Base-by-base conservation (phyloP, 306 rosid species). In the Cicer pinnatifidum region DNA sequence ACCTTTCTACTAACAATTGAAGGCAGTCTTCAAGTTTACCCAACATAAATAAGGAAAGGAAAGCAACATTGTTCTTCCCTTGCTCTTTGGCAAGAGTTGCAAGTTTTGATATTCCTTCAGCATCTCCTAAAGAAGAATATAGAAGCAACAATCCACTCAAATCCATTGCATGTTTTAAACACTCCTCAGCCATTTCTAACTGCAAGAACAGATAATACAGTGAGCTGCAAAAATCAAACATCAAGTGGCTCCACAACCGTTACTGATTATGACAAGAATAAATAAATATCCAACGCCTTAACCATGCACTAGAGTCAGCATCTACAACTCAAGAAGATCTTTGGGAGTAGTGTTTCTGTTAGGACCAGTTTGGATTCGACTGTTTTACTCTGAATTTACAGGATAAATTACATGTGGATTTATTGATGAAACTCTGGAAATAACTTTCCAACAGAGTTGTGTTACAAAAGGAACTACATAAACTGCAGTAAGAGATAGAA, bases 171-270 rank as follows among this genome's bases (percentile, higher is more conserved):
- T 83, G 71, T 87, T 86, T 86, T 69, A 95, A 84, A 78, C 99
- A 95, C 76, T 92, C 96, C 86, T 95, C 97, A 0, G 99, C 99
- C 99, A 95, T 88, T 82, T 92, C 97, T 77, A 95, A 89, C 99
- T 95, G 93, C 85, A 87, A 78, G 72, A 83, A 62, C 75, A 73
- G 57, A 76, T 33, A 54, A 79, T 19, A 60, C 37, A 71, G 75
- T 82, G 72, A 81, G 81, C 75, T 74, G 50, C 45, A 69, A 52
- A 23, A 41, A 77, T 40, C 71, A 84, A 80, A 10, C 47, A 72
- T 58, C 78, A 70, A 53, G 77, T 56, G 70, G 46, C 33, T 0
- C 50, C 43, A 48, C 12, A 58, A 40, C 9, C 46, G 43, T 60
- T 35, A 15, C 11, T 19, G 57, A 54, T 13, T 39, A 51, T 11